These are phyloP conservation scores for Colletotrichum australisinense DNA, from an alignment of 2,329 filamentous ascomycete species.

Conservation along the genomic window DNA sequence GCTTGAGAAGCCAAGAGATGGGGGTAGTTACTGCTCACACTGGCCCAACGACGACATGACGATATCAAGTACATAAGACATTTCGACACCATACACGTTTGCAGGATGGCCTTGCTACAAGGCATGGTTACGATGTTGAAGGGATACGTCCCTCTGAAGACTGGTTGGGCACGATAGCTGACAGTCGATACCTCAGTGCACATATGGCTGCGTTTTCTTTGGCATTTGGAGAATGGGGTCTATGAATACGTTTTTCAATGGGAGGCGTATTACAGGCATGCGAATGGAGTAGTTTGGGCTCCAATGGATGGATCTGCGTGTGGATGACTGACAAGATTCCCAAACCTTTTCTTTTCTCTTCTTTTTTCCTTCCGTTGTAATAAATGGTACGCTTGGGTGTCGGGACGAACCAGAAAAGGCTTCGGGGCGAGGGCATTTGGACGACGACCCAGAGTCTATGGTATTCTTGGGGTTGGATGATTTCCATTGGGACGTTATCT, in stretches of 20 bases:
- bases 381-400: not conserved
- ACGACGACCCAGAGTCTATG: not conserved
- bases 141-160: not conserved
- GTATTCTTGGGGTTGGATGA: conserved; percentile 12
- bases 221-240: conserved; percentile 20
- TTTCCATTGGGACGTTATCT: not conserved
- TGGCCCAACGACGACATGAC: conserved; percentile 30
- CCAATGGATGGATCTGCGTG: conserved; percentile 17
- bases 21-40: conserved; percentile 16
- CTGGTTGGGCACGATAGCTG: conserved; percentile 13
- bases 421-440: not conserved
- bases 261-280: conserved; percentile 29
- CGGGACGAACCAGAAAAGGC: not conserved
- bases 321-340: conserved; percentile 19
- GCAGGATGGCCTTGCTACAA: conserved; percentile 9
- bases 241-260: conserved; percentile 1
- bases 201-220: conserved; percentile 31
- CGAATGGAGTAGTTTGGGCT: conserved; percentile 25
- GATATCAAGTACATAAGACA: conserved; percentile 37
- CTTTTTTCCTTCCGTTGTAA: conserved; percentile 14
- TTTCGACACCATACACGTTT: conserved; percentile 34
- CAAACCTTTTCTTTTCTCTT: conserved; percentile 1
- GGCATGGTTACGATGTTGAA: not conserved
- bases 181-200: conserved; percentile 24
- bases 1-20: conserved; percentile 11